Percentiles rank a stretch among this genome's conserved stretches.
Evolutionary conservation across 345 rosid genomes (phyloP).

Genomic region (Gossypium raimondii): DNA sequence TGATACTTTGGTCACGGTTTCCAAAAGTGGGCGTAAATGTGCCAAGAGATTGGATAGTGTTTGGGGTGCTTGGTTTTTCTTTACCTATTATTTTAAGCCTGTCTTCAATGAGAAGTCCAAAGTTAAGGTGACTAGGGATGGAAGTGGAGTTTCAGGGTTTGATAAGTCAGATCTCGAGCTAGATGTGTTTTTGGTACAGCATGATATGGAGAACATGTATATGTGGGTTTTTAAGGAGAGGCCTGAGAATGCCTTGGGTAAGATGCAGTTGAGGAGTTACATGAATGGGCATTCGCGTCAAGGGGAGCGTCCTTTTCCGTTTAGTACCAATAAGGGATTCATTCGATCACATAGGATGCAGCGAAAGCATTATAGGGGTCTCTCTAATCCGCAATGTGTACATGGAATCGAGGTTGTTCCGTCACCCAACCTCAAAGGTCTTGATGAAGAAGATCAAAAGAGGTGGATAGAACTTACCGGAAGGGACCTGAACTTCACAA

Average conservation of each 20-base stretch:
- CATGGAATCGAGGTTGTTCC: conserved; percentile 84
- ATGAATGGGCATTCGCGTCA: conserved; percentile 99
- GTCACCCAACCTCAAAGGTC: conserved; percentile 62
- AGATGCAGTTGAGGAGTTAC: conserved; percentile 13
- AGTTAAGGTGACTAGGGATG: conserved; percentile 6
- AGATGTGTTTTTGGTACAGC: conserved; percentile 5
- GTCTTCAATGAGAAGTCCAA: conserved; percentile 9
- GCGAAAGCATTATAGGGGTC: conserved; percentile 92
- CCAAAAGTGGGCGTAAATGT: conserved; percentile 72
- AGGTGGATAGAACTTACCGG: conserved; percentile 94
- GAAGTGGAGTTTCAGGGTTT: conserved; percentile 10
- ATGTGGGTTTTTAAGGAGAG: conserved; percentile 16
- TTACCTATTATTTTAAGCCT: conserved; percentile 8
- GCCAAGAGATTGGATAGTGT: conserved; percentile 26
- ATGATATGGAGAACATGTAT: conserved; percentile 15
- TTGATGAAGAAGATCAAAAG: conserved; percentile 85
- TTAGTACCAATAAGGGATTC: conserved; percentile 86
- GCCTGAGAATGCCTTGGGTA: conserved; percentile 11
- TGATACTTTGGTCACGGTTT: conserved; percentile 55
- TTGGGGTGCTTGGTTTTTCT: conserved; percentile 16
- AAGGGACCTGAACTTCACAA: conserved; percentile 67
- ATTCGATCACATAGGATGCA: conserved; percentile 97
- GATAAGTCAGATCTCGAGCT: conserved; percentile 12
- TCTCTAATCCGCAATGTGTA: conserved; percentile 92
- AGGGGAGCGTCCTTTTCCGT: conserved; percentile 90